Evolutionary conservation across 495 filamentous ascomycete genomes (phyloP).

Genomic region (Podospora australis): DNA sequence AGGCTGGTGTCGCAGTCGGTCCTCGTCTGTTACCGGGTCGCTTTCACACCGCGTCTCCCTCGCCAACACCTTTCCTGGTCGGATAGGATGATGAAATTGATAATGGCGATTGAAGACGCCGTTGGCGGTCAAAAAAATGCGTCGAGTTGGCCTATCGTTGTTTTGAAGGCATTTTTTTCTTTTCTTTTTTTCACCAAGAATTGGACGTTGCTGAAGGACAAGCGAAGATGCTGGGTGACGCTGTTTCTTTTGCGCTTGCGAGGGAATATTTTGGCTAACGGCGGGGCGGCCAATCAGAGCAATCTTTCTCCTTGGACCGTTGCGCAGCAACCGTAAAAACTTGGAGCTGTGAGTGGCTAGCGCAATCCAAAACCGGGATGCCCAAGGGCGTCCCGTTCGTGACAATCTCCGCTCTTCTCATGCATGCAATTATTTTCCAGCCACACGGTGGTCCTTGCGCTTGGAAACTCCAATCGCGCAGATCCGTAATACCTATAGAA

Average conservation of each 20-base stretch:
- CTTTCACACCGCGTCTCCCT: neutral
- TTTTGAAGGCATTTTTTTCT: slow-evolving; percentile 7
- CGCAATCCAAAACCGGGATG: neutral
- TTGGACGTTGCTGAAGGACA: slow-evolving; percentile 15
- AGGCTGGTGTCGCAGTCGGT: neutral
- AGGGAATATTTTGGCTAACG: slow-evolving; percentile 23
- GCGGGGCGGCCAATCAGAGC: slow-evolving; percentile 17
- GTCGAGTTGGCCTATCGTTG: slow-evolving; percentile 6
- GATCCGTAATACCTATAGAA: no score
- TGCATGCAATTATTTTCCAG: slow-evolving; percentile 1
- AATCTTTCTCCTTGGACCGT: slow-evolving; percentile 6
- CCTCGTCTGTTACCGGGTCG: neutral
- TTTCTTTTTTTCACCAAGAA: no score
- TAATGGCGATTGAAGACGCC: neutral
- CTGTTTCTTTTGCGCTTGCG: slow-evolving; percentile 16
- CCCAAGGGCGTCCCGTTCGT: neutral
- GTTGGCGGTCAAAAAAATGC: neutral
- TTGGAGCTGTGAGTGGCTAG: neutral
- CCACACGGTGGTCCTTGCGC: neutral
- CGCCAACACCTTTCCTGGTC: neutral
- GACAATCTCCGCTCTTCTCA: slow-evolving; percentile 2
- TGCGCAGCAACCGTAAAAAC: slow-evolving; percentile 22
- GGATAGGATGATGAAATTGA: neutral
- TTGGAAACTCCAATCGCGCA: no score
- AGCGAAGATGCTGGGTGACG: slow-evolving; percentile 7